These are phyloP conservation scores for Triticum monococcum DNA, from an alignment of 176 grass and related monocot genomes.

Conservation along the genomic window DNA sequence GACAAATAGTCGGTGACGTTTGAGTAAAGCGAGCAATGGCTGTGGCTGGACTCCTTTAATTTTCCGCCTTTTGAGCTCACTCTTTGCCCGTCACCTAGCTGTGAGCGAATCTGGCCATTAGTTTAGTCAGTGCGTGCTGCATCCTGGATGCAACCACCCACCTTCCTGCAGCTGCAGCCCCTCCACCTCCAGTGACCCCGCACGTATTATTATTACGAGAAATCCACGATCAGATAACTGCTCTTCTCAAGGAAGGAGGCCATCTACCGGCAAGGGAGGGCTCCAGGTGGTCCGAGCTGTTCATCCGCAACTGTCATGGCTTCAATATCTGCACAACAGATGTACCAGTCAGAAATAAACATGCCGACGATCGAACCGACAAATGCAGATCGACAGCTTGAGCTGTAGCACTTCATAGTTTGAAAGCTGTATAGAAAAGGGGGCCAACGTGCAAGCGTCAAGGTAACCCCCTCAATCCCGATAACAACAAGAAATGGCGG, in stretches of 20 bases:
- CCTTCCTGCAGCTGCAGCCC: constrained; percentile 20
- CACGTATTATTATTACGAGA: too few relatives aligned
- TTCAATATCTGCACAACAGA: background rate
- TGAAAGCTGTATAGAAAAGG: background rate
- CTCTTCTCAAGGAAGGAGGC: constrained; percentile 10
- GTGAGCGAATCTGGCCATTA: constrained; percentile 27
- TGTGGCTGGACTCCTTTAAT: background rate
- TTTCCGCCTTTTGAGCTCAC: background rate
- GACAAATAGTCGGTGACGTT: background rate
- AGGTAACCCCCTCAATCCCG: too few relatives aligned
- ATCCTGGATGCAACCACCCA: constrained; percentile 26
- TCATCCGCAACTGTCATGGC: constrained; percentile 6
- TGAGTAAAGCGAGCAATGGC: background rate
- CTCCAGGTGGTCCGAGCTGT: background rate
- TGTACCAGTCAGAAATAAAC: constrained; percentile 13
- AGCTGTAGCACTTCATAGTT: background rate
- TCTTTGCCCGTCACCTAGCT: constrained; percentile 9
- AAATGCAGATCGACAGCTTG: background rate
- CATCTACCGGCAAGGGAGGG: background rate
- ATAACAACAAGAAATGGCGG: background rate
- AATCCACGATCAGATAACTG: background rate
- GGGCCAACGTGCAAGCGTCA: too few relatives aligned
- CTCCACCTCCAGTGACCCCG: constrained; percentile 3
- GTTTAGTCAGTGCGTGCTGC: background rate
- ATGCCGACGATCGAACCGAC: background rate